Evolutionary conservation across 768 basidiomycete species (phyloP), one percentile per base, ranked within the genome.

Genomic region (Boletus reticulatus): DNA sequence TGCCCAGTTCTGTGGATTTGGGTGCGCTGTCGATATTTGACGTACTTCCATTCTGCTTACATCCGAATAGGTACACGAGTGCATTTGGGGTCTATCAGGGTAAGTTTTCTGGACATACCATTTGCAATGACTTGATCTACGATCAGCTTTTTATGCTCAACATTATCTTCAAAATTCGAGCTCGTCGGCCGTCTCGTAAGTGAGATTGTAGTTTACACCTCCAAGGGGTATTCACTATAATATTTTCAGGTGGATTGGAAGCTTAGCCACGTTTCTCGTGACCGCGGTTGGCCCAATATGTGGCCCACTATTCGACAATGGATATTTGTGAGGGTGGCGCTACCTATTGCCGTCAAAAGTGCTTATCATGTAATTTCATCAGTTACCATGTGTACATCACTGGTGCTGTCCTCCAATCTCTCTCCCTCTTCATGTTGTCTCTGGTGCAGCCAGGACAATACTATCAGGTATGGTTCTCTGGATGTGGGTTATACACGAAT

Each of bases 351-450:
- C 6, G 3, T 27, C 31, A 10, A 32, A n/a, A 2, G 32, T 38
- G 41, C 44, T 55, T 14, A 53, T 46, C 9, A 6, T 9, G 16
- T 36, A 36, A 37, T 24, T 2, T 19, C n/a, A 10, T 7, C 31
- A 65, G 64, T 34, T 16, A 65, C 13, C 58, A 56, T 12, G 54
- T 66, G 29, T 56, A 50, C 29, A 64, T 71, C 36, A 42, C 50
- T 8, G 72, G 70, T 9, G 60, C 68, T n/a, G 16, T 68, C 12
- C 54, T 70, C 6, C 60, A 67, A 37, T 61, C 66, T 17, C 48
- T 74, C 8, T 64, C 72, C 1, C 49, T 73, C 20, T 78, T 78
- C 52, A 73, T 75, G 72, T 48, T 76, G 9, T 77, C 76, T 17
- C 50, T 74, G 19, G 67, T 65, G 7, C 60, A 70, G 24, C 68